phyloP scores from a whole-genome alignment of 768 basidiomycete genomes.

The Hemileccinum impolitum region DNA sequence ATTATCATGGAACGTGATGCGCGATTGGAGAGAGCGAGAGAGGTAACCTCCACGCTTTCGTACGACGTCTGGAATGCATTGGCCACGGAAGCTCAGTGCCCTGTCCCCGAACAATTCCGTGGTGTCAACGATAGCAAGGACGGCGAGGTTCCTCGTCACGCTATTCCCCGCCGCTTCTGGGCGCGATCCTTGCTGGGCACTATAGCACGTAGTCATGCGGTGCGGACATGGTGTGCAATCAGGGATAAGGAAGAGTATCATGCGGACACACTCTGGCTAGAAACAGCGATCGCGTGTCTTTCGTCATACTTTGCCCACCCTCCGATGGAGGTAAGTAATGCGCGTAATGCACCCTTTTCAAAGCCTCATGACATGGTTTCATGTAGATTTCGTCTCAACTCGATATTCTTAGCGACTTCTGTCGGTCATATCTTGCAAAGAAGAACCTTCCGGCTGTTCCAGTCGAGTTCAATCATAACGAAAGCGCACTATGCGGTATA shows the following conservation, averaged over 20 bases:
- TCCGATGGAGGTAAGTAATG: conserved; percentile 37
- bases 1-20: conserved; percentile 37
- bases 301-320: conserved; percentile 52
- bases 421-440: conserved; percentile 37
- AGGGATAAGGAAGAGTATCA: conserved; percentile 7
- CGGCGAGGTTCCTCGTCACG: conserved; percentile 20
- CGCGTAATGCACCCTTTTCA: background rate
- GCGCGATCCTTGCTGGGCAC: conserved; percentile 41
- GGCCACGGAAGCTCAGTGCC: conserved; percentile 35
- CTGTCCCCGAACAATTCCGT: conserved; percentile 32
- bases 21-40: conserved; percentile 38
- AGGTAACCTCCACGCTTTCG: conserved; percentile 37
- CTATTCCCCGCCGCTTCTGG: conserved; percentile 49
- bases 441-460: conserved; percentile 29
- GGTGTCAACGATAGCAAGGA: conserved; percentile 12
- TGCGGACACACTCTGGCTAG: conserved; percentile 37
- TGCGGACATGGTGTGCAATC: conserved; percentile 36
- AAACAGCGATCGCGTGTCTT: conserved; percentile 44
- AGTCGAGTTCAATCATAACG: conserved; percentile 30
- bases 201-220: conserved; percentile 41
- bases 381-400: conserved; percentile 40
- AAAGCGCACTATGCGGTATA: conserved; percentile 26
- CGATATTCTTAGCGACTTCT: conserved; percentile 37
- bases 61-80: conserved; percentile 59
- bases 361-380: background rate